Base-by-base conservation (phyloP, 1,139 yeast genomes). In the Suhomyces terraborum region DNA sequence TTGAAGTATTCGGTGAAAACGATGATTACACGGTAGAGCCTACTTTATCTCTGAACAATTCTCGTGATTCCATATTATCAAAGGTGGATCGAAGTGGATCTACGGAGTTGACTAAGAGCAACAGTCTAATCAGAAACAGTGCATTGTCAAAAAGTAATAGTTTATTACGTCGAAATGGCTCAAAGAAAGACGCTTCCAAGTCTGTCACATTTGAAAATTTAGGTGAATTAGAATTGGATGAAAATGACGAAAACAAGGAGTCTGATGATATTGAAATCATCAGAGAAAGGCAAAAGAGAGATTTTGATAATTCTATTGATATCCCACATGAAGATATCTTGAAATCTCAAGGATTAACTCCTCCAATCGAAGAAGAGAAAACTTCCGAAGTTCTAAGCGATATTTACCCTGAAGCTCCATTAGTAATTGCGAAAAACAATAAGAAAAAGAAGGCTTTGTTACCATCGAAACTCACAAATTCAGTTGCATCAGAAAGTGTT, bases 381-480 rank as follows among this genome's bases (percentile, higher is more conserved):
- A 51, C 54, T 8, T 56, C 67, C 4, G 81, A 76, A 42, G 67
- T 70, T 1, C 53, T 73, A 24, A 73, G 79, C 48, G 80, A 76
- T 39, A 53, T 68, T 1, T 71, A 58, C 40, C 67, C 73, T 2
- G 73, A 66, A 30, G 55, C 64, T 2, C 79, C 77, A 1, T 58
- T 75, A 35, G 50, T 67, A 6, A 60, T 74, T 17, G 62, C 54
- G 38, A 76, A 74, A 41, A 48, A 51, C 24, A 40, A 38, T n/a
- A 42, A 38, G 49, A 51, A 29, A 50, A 54, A 19, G 62, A 59
- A 39, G 61, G 22, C 40, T 20, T 33, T 45, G 18, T 20, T 39
- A 14, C 42, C 46, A n/a, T 39, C 46, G 57, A 64, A 35, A 12
- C 28, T 34, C 10, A 36, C 31, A 10, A 21, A 26, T 12, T 16